Percentiles rank a stretch among this genome's conserved stretches.
Conservation (phyloP, 148 eudicot species). For the Rheum nobile region DNA sequence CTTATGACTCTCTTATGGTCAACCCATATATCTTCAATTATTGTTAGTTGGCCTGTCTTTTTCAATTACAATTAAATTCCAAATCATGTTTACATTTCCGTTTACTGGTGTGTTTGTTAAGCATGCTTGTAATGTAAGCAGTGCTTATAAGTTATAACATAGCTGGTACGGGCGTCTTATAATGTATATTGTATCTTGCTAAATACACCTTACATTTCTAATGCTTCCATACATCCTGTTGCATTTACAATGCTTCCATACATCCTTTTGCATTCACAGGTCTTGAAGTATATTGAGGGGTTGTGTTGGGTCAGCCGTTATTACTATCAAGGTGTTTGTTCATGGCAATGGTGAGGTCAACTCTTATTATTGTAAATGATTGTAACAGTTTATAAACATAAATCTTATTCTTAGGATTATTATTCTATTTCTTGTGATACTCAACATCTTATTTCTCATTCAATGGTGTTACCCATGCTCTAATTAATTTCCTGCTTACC, state of each 20-base stretch:
- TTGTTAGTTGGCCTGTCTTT: neutral
- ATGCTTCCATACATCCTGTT: neutral
- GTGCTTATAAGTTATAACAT: neutral
- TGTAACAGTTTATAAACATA: neutral
- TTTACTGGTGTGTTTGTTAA: neutral
- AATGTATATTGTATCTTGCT: neutral
- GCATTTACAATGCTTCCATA: conserved; percentile 15
- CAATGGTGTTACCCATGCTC: neutral
- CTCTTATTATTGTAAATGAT: neutral
- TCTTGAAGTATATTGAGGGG: conserved; percentile 89
- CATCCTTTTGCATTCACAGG: conserved; percentile 32
- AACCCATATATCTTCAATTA: neutral
- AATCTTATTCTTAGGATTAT: neutral
- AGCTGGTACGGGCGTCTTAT: neutral
- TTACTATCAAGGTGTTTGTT: conserved; percentile 98
- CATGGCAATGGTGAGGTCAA: conserved; percentile 70
- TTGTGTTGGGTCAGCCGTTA: conserved; percentile 98
- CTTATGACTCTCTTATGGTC: neutral
- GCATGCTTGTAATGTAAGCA: neutral
- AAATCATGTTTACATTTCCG: neutral
- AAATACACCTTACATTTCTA: neutral
- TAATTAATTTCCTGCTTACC: neutral
- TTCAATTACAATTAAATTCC: neutral
- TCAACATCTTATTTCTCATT: neutral
- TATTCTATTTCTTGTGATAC: neutral